phyloP scores from a whole-genome alignment of 768 basidiomycete species.

The Podaxis pistillaris region DNA sequence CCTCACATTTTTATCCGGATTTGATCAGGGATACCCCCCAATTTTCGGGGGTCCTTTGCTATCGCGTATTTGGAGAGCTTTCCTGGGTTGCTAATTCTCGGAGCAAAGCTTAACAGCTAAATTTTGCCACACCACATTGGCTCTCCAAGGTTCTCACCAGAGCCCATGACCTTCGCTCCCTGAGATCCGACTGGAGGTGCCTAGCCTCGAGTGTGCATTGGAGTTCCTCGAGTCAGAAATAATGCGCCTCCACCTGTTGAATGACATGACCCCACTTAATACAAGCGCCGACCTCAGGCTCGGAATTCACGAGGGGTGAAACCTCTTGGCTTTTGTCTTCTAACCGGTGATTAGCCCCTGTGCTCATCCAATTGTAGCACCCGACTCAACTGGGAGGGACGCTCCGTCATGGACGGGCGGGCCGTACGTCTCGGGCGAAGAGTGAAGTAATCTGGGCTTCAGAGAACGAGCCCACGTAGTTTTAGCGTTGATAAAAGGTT shows the following conservation, averaged over 20 bases:
- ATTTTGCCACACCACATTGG: not conserved
- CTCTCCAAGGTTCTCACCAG: not conserved
- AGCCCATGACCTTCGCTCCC: not conserved
- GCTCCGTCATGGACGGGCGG: not conserved
- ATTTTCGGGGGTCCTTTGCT: too few relatives aligned
- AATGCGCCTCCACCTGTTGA: not conserved
- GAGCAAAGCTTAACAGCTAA: not conserved
- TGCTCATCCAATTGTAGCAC: not conserved
- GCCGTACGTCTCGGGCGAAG: slow-evolving; percentile 1
- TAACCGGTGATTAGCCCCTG: slow-evolving; percentile 8
- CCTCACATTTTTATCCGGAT: too few relatives aligned
- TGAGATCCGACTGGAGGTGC: not conserved
- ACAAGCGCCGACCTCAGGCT: slow-evolving; percentile 4
- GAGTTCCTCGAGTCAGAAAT: not conserved
- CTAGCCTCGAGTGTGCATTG: not conserved
- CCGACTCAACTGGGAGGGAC: not conserved
- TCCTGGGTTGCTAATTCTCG: not conserved
- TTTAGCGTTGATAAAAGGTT: not conserved
- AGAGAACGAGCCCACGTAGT: not conserved
- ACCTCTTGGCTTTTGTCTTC: slow-evolving; percentile 7
- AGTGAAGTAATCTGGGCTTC: not conserved
- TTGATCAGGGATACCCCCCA: too few relatives aligned
- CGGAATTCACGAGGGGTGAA: not conserved
- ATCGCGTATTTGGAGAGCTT: not conserved
- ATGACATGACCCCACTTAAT: not conserved